Evolutionary conservation across 1,284 basidiomycete species (phyloP).

Genomic region (Anthracocystis setariae): DNA sequence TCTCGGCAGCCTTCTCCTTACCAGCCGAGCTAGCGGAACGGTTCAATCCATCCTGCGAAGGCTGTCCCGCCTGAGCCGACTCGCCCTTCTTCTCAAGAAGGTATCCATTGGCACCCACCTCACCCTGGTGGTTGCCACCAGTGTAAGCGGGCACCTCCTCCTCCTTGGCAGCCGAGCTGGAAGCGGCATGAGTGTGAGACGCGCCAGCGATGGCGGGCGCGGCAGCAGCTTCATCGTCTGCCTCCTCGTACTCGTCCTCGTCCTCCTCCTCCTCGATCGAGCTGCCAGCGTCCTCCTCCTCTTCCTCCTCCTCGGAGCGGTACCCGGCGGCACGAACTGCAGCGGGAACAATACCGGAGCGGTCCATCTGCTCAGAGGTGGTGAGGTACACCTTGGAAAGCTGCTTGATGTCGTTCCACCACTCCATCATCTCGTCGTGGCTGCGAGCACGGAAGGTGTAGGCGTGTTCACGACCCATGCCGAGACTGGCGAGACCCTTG

Average conservation of each 20-base stretch:
- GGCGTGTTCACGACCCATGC: slow-evolving; percentile 73
- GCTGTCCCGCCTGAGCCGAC: slow-evolving; percentile 50
- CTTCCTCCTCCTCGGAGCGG: slow-evolving; percentile 71
- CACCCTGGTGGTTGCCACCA: slow-evolving; percentile 38
- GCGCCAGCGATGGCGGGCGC: slow-evolving; percentile 60
- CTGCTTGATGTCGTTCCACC: slow-evolving; percentile 99
- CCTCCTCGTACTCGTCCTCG: slow-evolving; percentile 71
- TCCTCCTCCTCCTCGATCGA: slow-evolving; percentile 80
- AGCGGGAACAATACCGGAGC: slow-evolving; percentile 89
- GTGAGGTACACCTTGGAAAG: slow-evolving; percentile 94
- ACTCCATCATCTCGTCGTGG: slow-evolving; percentile 99
- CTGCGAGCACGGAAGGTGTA: slow-evolving; percentile 91
- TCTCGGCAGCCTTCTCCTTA: slow-evolving; percentile 54
- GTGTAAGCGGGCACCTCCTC: slow-evolving; percentile 68
- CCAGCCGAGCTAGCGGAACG: slow-evolving; percentile 43
- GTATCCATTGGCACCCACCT: slow-evolving; percentile 76
- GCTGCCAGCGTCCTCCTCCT: slow-evolving; percentile 77
- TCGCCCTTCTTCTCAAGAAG: slow-evolving; percentile 71
- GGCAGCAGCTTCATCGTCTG: slow-evolving; percentile 45
- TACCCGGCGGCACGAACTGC: slow-evolving; percentile 90
- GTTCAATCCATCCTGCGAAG: slow-evolving; percentile 57
- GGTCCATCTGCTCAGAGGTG: slow-evolving; percentile 91
- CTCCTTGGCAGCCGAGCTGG: slow-evolving; percentile 55
- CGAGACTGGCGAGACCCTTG: slow-evolving; percentile 72
- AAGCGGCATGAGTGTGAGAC: slow-evolving; percentile 46